Evolutionary conservation across 2,329 filamentous ascomycete genomes (phyloP), one percentile per base, ranked within the genome.

Genomic region (Fusarium neocosmosporiellum): DNA sequence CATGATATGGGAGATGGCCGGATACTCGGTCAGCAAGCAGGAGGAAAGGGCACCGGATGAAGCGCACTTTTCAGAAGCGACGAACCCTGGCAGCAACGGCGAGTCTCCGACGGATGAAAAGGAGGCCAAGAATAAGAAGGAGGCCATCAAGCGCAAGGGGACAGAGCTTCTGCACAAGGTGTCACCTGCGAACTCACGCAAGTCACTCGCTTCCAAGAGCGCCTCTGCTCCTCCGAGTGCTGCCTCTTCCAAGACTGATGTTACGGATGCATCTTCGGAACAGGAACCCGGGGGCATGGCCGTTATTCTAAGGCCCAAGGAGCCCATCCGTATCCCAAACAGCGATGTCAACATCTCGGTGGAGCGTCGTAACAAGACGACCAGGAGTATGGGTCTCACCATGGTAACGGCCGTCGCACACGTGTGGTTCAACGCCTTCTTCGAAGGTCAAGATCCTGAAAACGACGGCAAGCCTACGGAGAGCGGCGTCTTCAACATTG

Each of bases 351-450:
- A 97, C 80, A 93, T 98, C 73, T 92, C 95, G 58, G 90, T 98
- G 27, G 95, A 98, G 83, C 90, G 94, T 9, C 91, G 95, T 37
- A 97, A 95, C 82, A 93, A 92, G 77, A 91, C 93, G 2, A 88
- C 89, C 6, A 93, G 93, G 77, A 90, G 89, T 11, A 92, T 96
- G 81, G 93, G 94, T 1, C 89, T 94, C 74, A 95, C 94, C 0
- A 94, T 98, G 91, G 94, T 98, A 5, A 98, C 96, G 0, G 92
- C 95, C 0, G 92, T 98, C 11, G 95, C 95, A 0, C 96, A 98
- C 78, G 94, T 98, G 18, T 99, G 96, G 96, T 98, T 98, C 86
- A 99, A 99, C 78, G 87, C 91, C 2, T 98, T 91, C 82, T 98
- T 98, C 77, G 96, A 98, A 83, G 95, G 95, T 50, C 85, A 89